Base-by-base conservation (phyloP, 1,284 basidiomycete species). In the Polyporus tsugae region DNA sequence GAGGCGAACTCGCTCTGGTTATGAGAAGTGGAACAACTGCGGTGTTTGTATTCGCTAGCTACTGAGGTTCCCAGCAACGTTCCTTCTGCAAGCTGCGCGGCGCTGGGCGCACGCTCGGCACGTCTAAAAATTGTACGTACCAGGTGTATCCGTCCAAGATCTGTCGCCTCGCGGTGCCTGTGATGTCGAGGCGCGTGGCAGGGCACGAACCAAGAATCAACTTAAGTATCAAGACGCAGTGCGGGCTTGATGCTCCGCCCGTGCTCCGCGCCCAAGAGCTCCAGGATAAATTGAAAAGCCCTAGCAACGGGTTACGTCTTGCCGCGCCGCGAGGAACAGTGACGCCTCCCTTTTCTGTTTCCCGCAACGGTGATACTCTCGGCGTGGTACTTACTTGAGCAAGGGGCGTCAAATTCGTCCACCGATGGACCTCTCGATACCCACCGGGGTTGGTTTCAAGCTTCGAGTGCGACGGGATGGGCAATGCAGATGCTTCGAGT, bases 101-200 rank as follows among this genome's bases (percentile, higher is more conserved):
- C 53, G 44, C 44, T 17, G 53, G 29, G 33, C 33, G 53, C 53
- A 6, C 33, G 35, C 19, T 36, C 55, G 52, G 25, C 52, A 35
- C 17, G 52, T 55, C 33, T 29, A 35, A 35, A 55, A 55, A 58
- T 38, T 38, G 35, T 58, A 5, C 33, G 33, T 19, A 35, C 53
- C 13, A 29, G 53, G 53, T 38, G 55, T 38, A 15, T 35, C 35
- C 33, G 55, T 35, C n/a, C 35, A 29, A 58, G 55, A 58, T 10
- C 4, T n/a, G 55, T 35, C 55, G 33, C 19, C 19, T 22, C n/a
- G 57, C 25, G 19, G 68, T 69, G 61, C 62, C 64, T 69, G 67
- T 64, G 63, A 65, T 69, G 67, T 29, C 55, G 59, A 39, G 19
- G 5, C 49, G 60, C n/a, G 44, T n/a, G 55, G 55, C 35, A 38